A percentile compares a stretch with the other conserved stretches of the same genome.
Evolutionary conservation across 2,329 filamentous ascomycete genomes (phyloP).

Genomic region (Alternaria incomplexa): DNA sequence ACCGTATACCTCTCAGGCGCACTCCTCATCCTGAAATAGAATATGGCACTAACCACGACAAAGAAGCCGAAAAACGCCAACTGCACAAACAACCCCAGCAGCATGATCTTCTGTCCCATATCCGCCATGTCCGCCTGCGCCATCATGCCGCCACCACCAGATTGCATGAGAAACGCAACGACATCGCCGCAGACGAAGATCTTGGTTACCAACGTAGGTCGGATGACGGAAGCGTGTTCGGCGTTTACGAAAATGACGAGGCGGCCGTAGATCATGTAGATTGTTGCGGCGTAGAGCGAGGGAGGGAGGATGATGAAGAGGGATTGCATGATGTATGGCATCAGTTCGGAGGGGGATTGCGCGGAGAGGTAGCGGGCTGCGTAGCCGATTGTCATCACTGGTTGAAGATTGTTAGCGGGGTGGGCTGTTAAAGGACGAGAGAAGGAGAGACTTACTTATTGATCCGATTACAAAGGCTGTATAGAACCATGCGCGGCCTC

Average conservation of each 20-base stretch:
- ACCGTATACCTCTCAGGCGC: slow-evolving; percentile 15
- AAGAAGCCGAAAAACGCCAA: slow-evolving; percentile 19
- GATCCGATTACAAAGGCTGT: slow-evolving; percentile 24
- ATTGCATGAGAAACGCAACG: slow-evolving; percentile 58
- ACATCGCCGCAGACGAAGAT: slow-evolving; percentile 63
- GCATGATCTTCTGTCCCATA: slow-evolving; percentile 28
- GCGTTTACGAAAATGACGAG: slow-evolving; percentile 49
- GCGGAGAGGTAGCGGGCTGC: slow-evolving; percentile 24
- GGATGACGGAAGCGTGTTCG: slow-evolving; percentile 50
- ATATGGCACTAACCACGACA: slow-evolving; percentile 28
- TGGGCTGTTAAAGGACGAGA: no score
- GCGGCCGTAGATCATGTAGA: slow-evolving; percentile 54
- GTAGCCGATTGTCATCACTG: slow-evolving; percentile 33
- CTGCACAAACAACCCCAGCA: slow-evolving; percentile 32
- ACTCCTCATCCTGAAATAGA: slow-evolving; percentile 27
- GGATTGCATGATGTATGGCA: slow-evolving; percentile 47
- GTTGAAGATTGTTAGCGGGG: neutral
- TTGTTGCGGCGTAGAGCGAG: slow-evolving; percentile 52
- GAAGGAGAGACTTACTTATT: slow-evolving; percentile 7
- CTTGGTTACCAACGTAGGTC: slow-evolving; percentile 55
- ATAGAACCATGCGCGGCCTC: slow-evolving; percentile 32
- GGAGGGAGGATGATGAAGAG: slow-evolving; percentile 51
- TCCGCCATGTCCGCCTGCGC: slow-evolving; percentile 17
- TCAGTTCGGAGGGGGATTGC: slow-evolving; percentile 13
- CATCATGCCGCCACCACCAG: slow-evolving; percentile 38